phyloP scores from a whole-genome alignment of 1,284 basidiomycete genomes.

The Fomitopsis betulina region DNA sequence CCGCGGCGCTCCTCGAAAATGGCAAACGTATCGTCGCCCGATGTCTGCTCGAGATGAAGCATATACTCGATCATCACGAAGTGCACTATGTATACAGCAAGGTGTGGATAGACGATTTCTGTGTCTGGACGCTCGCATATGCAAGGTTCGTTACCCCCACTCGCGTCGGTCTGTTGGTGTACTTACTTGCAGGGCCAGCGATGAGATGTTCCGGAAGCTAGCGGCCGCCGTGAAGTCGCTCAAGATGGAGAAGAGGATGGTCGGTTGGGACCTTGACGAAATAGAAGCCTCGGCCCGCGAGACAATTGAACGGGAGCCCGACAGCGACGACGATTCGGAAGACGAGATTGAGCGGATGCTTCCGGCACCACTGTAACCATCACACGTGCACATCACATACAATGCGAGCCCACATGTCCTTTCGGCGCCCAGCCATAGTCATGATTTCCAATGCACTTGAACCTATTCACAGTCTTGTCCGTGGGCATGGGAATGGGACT shows the following conservation, averaged over 20 bases:
- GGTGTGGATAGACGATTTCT: constrained; percentile 79
- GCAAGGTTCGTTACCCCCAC: constrained; percentile 40
- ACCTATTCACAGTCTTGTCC: neutral
- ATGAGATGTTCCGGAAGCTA: constrained; percentile 45
- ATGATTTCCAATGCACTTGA: neutral
- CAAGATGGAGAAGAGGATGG: constrained; percentile 43
- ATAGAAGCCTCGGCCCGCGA: constrained; percentile 54
- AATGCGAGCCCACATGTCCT: neutral
- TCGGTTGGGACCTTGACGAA: constrained; percentile 67
- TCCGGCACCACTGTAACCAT: constrained; percentile 20
- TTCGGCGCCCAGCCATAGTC: neutral
- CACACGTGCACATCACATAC: neutral
- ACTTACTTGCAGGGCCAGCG: constrained; percentile 34
- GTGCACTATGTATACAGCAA: constrained; percentile 81
- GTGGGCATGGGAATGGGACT: neutral
- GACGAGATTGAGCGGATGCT: constrained; percentile 32
- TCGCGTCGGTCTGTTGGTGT: neutral
- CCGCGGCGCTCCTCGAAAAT: constrained; percentile 48
- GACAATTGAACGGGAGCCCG: constrained; percentile 22
- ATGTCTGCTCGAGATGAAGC: constrained; percentile 63
- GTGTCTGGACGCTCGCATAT: constrained; percentile 63
- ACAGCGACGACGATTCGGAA: constrained; percentile 34
- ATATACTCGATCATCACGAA: constrained; percentile 71
- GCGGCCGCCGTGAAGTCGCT: constrained; percentile 37
- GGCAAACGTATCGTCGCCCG: constrained; percentile 60